phyloP scores from a whole-genome alignment of 2,329 filamentous ascomycete species.

The Fusarium poae region DNA sequence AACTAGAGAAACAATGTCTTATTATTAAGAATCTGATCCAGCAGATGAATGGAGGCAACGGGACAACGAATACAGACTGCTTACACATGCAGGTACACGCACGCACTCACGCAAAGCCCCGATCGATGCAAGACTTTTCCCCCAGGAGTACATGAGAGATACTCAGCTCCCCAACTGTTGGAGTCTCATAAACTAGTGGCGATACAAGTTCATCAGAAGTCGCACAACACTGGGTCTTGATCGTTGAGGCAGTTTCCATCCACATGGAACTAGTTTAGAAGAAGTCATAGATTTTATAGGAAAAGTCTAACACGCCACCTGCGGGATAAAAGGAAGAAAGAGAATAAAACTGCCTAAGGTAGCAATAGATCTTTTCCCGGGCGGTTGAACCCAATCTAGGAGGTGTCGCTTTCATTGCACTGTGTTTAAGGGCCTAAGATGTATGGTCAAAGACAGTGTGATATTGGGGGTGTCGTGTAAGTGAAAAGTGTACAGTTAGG shows the following conservation, averaged over 20 bases:
- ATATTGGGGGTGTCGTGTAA: not conserved
- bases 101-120: slow-evolving; percentile 8
- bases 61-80: slow-evolving; percentile 14
- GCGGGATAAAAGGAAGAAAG: slow-evolving; percentile 7
- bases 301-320: slow-evolving; percentile 34
- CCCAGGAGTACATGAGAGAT: slow-evolving; percentile 18
- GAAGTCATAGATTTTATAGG: slow-evolving; percentile 4
- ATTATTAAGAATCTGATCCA: slow-evolving; percentile 14
- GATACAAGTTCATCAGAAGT: slow-evolving; percentile 26
- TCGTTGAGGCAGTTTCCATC: slow-evolving; percentile 13
- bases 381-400: not conserved
- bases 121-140: slow-evolving; percentile 12
- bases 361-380: not conserved
- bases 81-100: slow-evolving; percentile 35
- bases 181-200: slow-evolving; percentile 9
- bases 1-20: slow-evolving; percentile 8
- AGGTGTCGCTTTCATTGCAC: slow-evolving; percentile 3
- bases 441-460: slow-evolving; percentile 28
- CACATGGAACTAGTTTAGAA: not conserved
- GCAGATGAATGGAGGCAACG: slow-evolving; percentile 18
- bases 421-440: slow-evolving; percentile 4
- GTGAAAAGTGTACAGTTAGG: not conserved
- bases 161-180: not conserved
- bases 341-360: not conserved
- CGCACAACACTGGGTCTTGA: not conserved